phyloP scores from a whole-genome alignment of 176 grass and related monocot genomes.

The Triticum aestivum region DNA sequence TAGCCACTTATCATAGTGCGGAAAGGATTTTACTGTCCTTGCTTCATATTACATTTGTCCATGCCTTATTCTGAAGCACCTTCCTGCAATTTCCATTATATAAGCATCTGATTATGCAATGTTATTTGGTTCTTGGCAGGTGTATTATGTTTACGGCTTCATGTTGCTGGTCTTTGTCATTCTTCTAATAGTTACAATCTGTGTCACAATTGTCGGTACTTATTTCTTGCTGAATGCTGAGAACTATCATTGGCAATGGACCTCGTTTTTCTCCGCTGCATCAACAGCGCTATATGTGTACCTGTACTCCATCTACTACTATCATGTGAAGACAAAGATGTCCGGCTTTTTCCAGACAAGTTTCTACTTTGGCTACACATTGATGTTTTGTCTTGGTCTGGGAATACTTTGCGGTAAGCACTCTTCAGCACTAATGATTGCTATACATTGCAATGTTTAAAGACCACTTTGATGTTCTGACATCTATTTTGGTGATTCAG shows the following conservation, averaged over 20 bases:
- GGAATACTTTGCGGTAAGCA: conserved; percentile 75
- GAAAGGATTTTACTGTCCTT: background rate
- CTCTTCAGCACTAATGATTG: background rate
- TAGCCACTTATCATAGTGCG: background rate
- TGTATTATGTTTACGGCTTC: conserved; percentile 88
- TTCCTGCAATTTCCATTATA: conserved; percentile 3
- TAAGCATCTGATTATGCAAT: background rate
- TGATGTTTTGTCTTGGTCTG: conserved; percentile 88
- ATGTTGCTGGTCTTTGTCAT: conserved; percentile 87
- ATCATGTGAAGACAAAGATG: conserved; percentile 85
- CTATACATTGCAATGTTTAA: background rate
- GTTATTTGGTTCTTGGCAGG: conserved; percentile 43
- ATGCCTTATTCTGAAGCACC: background rate
- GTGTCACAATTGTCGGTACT: conserved; percentile 79
- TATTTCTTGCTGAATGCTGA: conserved; percentile 89
- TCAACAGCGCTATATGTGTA: conserved; percentile 80
- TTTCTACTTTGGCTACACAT: conserved; percentile 87
- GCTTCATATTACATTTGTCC: background rate
- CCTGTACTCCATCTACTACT: conserved; percentile 78
- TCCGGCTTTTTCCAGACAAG: conserved; percentile 91
- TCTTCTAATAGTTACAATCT: conserved; percentile 76
- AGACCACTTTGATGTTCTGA: background rate
- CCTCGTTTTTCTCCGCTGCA: conserved; percentile 72
- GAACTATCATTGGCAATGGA: conserved; percentile 92
- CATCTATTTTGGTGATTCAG: conserved; percentile 34